Evolutionary conservation across 305 asterid genomes (phyloP).

Genomic region (Fraxinus velutina): DNA sequence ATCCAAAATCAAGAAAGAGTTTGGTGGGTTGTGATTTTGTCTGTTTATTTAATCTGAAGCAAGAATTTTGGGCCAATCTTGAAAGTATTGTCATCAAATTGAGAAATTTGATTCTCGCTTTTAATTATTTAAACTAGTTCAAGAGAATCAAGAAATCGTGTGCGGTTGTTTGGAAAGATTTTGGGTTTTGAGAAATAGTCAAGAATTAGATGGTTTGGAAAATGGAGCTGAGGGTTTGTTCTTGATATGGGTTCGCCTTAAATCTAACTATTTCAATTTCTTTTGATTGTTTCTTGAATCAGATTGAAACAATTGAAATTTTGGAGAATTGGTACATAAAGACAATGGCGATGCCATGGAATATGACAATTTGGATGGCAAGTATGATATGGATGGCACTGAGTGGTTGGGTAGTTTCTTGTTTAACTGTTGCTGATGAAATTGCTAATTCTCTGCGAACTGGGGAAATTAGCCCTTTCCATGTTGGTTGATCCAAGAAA

Average conservation of each 20-base stretch:
- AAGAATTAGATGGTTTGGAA: neutral
- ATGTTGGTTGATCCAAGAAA: conserved; percentile 39
- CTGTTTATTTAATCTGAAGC: neutral
- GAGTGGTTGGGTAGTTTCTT: conserved; percentile 60
- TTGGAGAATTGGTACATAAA: neutral
- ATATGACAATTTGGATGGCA: conserved; percentile 54
- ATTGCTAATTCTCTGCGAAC: conserved; percentile 52
- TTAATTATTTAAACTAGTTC: conserved; percentile 2
- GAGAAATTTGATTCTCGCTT: conserved; percentile 5
- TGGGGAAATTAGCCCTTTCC: conserved; percentile 58
- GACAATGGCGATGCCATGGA: conserved; percentile 76
- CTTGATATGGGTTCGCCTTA: neutral
- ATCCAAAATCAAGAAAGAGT: neutral
- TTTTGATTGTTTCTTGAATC: neutral
- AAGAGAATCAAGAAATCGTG: neutral
- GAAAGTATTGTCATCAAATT: conserved; percentile 18
- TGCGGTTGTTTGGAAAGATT: neutral
- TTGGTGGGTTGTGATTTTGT: conserved; percentile 1
- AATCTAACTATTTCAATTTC: neutral
- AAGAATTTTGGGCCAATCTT: neutral
- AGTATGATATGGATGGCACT: conserved; percentile 69
- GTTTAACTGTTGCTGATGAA: conserved; percentile 74
- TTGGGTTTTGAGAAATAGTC: neutral
- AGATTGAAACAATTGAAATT: neutral
- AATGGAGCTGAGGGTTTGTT: neutral